Percentiles rank a stretch among this genome's conserved stretches.
Evolutionary conservation across 2,329 filamentous ascomycete genomes (phyloP).

Genomic region (Hypoxylon sp.): DNA sequence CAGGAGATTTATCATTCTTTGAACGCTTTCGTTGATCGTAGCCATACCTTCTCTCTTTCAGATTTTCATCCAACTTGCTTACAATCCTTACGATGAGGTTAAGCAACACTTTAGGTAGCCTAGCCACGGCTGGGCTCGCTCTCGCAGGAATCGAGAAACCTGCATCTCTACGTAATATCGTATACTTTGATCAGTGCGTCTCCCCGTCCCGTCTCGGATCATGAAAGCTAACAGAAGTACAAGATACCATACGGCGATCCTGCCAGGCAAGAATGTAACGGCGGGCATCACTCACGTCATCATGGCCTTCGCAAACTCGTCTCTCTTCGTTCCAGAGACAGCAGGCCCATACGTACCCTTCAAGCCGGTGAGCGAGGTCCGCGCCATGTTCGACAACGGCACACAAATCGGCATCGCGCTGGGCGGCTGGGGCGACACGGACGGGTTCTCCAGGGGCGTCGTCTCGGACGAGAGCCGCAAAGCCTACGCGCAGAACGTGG

Average conservation of each 20-base stretch:
- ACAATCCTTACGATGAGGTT: slow-evolving; percentile 37
- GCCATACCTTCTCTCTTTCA: slow-evolving; percentile 16
- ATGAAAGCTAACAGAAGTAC: slow-evolving; percentile 17
- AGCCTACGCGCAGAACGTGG: slow-evolving; percentile 74
- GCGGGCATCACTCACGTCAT: slow-evolving; percentile 44
- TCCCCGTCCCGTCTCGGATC: not conserved
- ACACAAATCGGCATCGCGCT: slow-evolving; percentile 80
- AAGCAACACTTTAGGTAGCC: slow-evolving; percentile 18
- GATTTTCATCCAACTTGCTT: not conserved
- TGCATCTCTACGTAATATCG: slow-evolving; percentile 26
- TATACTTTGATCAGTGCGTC: slow-evolving; percentile 42
- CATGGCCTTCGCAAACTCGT: slow-evolving; percentile 44
- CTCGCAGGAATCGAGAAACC: not conserved
- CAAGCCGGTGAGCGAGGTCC: slow-evolving; percentile 64
- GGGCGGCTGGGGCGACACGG: slow-evolving; percentile 80
- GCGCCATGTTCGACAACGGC: slow-evolving; percentile 62
- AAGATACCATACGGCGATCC: slow-evolving; percentile 34
- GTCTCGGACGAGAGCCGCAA: slow-evolving; percentile 64
- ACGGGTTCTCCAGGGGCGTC: slow-evolving; percentile 72
- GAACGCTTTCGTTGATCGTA: slow-evolving; percentile 2
- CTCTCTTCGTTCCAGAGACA: slow-evolving; percentile 32
- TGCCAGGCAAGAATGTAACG: slow-evolving; percentile 38
- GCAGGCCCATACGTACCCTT: slow-evolving; percentile 60
- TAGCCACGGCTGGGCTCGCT: slow-evolving; percentile 31
- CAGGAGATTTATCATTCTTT: slow-evolving; percentile 2